Percentiles rank a stretch among this genome's conserved stretches.
Conservation (phyloP, 768 basidiomycete species). For the Russula olivacea region DNA sequence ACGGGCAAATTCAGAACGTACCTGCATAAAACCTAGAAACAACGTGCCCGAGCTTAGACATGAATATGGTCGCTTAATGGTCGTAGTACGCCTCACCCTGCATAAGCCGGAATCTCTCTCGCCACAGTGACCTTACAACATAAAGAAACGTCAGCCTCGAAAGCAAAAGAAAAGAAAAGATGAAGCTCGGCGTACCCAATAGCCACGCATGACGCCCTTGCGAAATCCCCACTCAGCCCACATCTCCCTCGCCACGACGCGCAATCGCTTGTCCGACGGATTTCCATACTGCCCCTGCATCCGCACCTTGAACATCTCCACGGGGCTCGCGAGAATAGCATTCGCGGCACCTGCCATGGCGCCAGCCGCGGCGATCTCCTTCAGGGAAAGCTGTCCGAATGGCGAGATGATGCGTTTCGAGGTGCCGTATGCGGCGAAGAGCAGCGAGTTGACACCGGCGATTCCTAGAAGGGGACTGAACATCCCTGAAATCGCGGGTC, state of each 20-base stretch:
- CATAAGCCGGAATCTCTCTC: constrained; percentile 94
- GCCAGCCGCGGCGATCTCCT: constrained; percentile 78
- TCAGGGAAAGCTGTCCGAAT: constrained; percentile 74
- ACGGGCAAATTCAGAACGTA: constrained; percentile 26
- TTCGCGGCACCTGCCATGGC: constrained; percentile 91
- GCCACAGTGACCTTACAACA: constrained; percentile 70
- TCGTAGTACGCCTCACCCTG: constrained; percentile 46
- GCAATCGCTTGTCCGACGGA: constrained; percentile 69
- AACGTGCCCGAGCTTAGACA: not conserved
- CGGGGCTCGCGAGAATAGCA: constrained; percentile 86
- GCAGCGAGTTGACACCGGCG: constrained; percentile 91
- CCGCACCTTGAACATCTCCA: constrained; percentile 97
- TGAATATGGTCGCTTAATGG: too few relatives aligned
- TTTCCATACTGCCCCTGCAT: constrained; percentile 96
- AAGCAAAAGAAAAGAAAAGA: not conserved
- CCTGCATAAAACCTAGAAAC: constrained; percentile 60
- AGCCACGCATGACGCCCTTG: constrained; percentile 91
- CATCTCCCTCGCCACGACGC: constrained; percentile 71
- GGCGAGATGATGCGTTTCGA: constrained; percentile 83
- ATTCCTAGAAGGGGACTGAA: constrained; percentile 86
- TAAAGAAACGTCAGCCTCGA: not conserved
- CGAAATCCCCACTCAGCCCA: constrained; percentile 82
- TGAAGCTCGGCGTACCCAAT: constrained; percentile 61
- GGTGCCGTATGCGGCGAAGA: constrained; percentile 86
- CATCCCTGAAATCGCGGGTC: constrained; percentile 54